These are phyloP conservation scores for Trichophyton equinum DNA, from an alignment of 2,329 filamentous ascomycete genomes.

Conservation along the genomic window DNA sequence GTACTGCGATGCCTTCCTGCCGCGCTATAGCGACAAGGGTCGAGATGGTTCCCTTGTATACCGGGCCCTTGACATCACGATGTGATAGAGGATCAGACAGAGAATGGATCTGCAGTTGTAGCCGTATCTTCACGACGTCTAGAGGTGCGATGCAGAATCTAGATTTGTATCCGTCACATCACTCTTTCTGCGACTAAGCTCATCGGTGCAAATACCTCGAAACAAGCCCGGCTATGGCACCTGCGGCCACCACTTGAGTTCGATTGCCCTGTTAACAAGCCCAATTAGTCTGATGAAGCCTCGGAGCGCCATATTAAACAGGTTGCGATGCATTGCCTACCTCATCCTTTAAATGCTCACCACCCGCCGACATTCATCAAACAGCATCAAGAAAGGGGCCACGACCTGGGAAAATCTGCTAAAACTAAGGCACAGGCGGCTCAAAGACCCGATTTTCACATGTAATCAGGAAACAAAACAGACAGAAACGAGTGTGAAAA, in stretches of 20 bases:
- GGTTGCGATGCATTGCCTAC: constrained; percentile 26
- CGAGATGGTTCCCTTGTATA: constrained; percentile 60
- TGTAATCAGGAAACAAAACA: background rate
- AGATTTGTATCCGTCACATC: background rate
- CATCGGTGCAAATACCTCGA: constrained; percentile 52
- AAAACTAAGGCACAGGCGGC: background rate
- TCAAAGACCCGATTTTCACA: background rate
- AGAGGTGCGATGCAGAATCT: constrained; percentile 90
- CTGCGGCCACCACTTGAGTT: constrained; percentile 52
- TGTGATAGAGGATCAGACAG: constrained; percentile 59
- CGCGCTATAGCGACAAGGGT: constrained; percentile 65
- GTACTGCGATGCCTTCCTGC: constrained; percentile 64
- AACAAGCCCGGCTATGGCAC: constrained; percentile 67
- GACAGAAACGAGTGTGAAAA: background rate
- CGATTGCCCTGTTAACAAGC: constrained; percentile 46
- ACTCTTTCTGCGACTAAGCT: too few relatives aligned
- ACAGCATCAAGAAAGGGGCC: background rate
- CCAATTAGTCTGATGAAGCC: background rate
- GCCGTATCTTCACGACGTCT: constrained; percentile 94
- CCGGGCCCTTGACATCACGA: constrained; percentile 32
- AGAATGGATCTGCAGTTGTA: constrained; percentile 84
- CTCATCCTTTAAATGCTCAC: constrained; percentile 57
- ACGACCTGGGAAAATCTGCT: background rate
- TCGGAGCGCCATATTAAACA: background rate
- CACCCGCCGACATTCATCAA: constrained; percentile 51